A percentile compares a stretch with the other conserved stretches of the same genome.
Conservation (phyloP, 768 basidiomycete genomes). For the Pisolithus tinctorius region DNA sequence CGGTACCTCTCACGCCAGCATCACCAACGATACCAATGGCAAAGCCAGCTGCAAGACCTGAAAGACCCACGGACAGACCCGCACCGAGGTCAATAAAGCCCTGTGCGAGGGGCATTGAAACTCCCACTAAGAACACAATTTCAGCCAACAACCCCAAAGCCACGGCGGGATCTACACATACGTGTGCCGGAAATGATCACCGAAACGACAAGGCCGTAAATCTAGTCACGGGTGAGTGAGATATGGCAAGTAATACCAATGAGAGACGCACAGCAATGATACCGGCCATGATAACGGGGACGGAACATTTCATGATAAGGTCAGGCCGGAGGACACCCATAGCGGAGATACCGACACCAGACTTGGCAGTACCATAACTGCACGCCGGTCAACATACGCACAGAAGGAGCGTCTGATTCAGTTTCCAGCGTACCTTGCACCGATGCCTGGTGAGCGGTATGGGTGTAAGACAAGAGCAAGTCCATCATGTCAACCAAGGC, state of each 20-base stretch:
- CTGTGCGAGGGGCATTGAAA: conserved; percentile 83
- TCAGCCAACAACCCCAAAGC: background rate
- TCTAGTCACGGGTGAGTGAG: conserved; percentile 36
- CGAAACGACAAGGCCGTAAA: conserved; percentile 98
- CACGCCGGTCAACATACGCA: background rate
- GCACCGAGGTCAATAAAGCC: conserved; percentile 94
- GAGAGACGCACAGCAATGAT: conserved; percentile 82
- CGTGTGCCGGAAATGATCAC: conserved; percentile 86
- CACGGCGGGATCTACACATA: conserved; percentile 36
- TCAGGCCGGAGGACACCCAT: conserved; percentile 97
- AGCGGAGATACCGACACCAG: conserved; percentile 94
- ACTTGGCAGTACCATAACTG: conserved; percentile 99
- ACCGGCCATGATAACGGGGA: conserved; percentile 99
- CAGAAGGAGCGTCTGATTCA: background rate
- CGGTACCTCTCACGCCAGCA: conserved; percentile 95
- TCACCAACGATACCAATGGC: conserved; percentile 99
- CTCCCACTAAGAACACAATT: conserved; percentile 41
- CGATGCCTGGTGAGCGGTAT: conserved; percentile 52
- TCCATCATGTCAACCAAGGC: background rate
- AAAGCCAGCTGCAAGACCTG: conserved; percentile 95
- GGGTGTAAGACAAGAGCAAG: background rate
- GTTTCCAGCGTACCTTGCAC: conserved; percentile 55
- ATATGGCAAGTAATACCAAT: background rate
- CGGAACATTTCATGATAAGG: conserved; percentile 95
- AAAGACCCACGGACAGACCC: conserved; percentile 85